Base-by-base conservation (phyloP, 306 rosid species). In the Calophaca sinica region DNA sequence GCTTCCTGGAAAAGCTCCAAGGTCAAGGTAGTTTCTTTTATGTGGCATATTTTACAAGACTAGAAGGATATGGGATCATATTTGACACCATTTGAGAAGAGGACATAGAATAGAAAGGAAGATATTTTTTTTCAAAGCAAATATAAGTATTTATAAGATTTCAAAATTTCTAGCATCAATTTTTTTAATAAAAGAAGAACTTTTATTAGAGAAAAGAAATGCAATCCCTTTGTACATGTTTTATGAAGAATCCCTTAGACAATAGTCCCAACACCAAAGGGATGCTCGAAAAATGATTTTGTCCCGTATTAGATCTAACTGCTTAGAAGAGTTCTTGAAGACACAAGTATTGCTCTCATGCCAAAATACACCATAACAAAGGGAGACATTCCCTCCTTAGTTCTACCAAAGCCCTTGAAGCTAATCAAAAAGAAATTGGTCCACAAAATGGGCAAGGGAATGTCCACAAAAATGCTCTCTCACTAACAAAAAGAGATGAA, bases 1-100 rank as follows among this genome's bases (percentile, higher is more conserved):
- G 75, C 82, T 78, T 81, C 96, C 88, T 85, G 87, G 69, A 62
- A 86, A 42, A 79, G 14, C 50, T 71, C 86, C 39, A 29, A 75
- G 53, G 81, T 59, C 70, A 78, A 74, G 67, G 69, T 55, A 70
- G 62, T 73, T 62, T 60, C 73, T 73, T 48, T 62, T 49, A 65
- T 45, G 68, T 54, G 61, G 69, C 70, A 61, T 42, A 76, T 81
- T 9, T 42, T 75, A 54, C n/a, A 64, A 70, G 58, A 41, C 54
- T 10, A 68, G 66, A 74, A 62, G 32, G 36, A 55, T 13, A 28
- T 65, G 35, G 49, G 35, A 68, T 70, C 33, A 45, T 49, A 65
- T 32, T 45, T 63, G 32, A 48, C 13, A 64, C 20, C 10, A 10
- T 53, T 31, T 52, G 11, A 67, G 15, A 61, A 60, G 71, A 52